phyloP scores from a whole-genome alignment of 83 land plant species.

The Thuja plicata region DNA sequence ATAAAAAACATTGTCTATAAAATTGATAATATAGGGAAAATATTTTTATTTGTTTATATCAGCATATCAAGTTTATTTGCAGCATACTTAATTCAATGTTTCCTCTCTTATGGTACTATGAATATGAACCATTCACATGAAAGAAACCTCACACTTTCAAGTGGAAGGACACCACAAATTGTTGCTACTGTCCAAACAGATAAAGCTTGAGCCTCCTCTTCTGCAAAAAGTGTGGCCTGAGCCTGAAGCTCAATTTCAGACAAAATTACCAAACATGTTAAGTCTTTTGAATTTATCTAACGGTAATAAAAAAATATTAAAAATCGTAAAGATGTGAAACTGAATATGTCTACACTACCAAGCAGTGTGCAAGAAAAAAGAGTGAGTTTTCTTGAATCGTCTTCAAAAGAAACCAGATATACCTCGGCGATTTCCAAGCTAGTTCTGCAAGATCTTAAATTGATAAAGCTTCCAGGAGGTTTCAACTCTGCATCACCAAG shows the following conservation, averaged over 20 bases:
- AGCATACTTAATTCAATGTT: neutral
- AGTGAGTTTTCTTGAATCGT: neutral
- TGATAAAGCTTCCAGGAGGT: constrained; percentile 57
- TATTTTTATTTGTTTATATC: neutral
- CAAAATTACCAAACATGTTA: neutral
- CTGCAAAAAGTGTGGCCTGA: constrained; percentile 48
- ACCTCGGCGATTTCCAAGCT: constrained; percentile 69
- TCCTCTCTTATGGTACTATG: neutral
- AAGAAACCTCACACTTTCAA: constrained; percentile 53
- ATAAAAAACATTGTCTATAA: neutral
- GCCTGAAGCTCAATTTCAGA: constrained; percentile 30
- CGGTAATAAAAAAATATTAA: neutral
- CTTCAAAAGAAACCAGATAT: neutral
- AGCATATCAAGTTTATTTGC: neutral
- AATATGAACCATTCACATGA: neutral
- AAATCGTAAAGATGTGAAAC: neutral
- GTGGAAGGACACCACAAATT: constrained; percentile 61
- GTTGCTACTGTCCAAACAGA: constrained; percentile 74
- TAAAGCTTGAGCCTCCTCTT: constrained; percentile 66
- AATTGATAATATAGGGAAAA: neutral
- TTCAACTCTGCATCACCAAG: constrained; percentile 43
- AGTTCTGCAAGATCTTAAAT: constrained; percentile 53
- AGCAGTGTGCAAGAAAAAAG: neutral
- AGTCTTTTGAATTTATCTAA: neutral
- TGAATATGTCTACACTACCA: neutral